Evolutionary conservation across 139 green algal species (phyloP).

Genomic region (Volvox reticuliferus): DNA sequence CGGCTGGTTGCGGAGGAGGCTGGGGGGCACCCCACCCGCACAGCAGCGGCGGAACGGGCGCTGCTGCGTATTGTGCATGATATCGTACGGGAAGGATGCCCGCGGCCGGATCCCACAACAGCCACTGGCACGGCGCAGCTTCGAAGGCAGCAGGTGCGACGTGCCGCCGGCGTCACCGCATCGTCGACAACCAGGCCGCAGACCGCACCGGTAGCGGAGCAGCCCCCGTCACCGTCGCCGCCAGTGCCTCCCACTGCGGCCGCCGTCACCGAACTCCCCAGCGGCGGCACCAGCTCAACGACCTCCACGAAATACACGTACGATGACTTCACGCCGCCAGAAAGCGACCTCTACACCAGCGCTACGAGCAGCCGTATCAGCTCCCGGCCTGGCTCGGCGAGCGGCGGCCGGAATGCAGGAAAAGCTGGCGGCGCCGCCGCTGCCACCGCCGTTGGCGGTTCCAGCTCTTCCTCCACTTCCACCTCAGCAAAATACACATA

Average conservation of each 20-base stretch:
- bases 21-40: conserved; percentile 28
- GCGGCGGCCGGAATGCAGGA: neutral
- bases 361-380: conserved; percentile 30
- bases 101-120: conserved; percentile 25
- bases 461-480: neutral
- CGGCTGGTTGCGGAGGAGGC: conserved; percentile 55
- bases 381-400: neutral
- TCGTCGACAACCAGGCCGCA: neutral
- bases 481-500: conserved; percentile 38
- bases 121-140: neutral
- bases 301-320: conserved; percentile 36
- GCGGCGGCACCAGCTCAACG: neutral
- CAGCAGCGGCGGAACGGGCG: neutral
- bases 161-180: neutral
- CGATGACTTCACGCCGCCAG: conserved; percentile 41
- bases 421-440: neutral
- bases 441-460: neutral
- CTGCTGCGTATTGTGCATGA: conserved; percentile 28
- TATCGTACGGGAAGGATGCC: conserved; percentile 22
- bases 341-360: conserved; percentile 33
- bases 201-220: no score
- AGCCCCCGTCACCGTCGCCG: neutral
- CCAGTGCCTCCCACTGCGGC: neutral
- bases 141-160: neutral
- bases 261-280: neutral